Evolutionary conservation across 2,329 filamentous ascomycete species (phyloP).

Genomic region (Zalaria sp.): DNA sequence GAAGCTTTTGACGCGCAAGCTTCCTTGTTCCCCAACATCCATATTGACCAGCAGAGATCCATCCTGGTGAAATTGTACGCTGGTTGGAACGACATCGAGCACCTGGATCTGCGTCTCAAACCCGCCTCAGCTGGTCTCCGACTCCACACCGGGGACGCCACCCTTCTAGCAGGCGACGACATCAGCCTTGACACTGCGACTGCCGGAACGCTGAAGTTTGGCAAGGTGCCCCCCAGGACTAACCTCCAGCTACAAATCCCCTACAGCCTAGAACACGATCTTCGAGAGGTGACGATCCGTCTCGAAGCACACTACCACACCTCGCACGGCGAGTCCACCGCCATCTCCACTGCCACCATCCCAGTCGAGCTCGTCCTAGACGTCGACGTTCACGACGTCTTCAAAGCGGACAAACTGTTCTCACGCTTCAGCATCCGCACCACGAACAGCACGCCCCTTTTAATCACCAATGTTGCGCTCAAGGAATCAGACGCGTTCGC

Average conservation of each 20-base stretch:
- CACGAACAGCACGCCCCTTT: slow-evolving; percentile 58
- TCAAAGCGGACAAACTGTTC: slow-evolving; percentile 69
- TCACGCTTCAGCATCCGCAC: slow-evolving; percentile 87
- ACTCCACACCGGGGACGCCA: slow-evolving; percentile 38
- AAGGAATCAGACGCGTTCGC: slow-evolving; percentile 55
- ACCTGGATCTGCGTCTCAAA: slow-evolving; percentile 37
- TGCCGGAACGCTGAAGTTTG: slow-evolving; percentile 32
- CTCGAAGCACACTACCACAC: slow-evolving; percentile 34
- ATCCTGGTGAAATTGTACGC: slow-evolving; percentile 60
- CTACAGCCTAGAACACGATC: slow-evolving; percentile 70
- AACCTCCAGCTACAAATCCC: slow-evolving; percentile 52
- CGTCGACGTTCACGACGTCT: slow-evolving; percentile 93
- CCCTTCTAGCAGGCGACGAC: slow-evolving; percentile 25
- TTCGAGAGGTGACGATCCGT: slow-evolving; percentile 55
- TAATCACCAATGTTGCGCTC: slow-evolving; percentile 58
- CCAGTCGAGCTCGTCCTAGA: slow-evolving; percentile 69
- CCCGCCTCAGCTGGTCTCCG: slow-evolving; percentile 47
- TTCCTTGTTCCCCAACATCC: slow-evolving; percentile 52
- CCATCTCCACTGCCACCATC: slow-evolving; percentile 48
- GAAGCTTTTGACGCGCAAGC: slow-evolving; percentile 57
- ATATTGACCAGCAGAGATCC: slow-evolving; percentile 65
- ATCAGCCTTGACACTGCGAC: slow-evolving; percentile 27
- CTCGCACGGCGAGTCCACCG: slow-evolving; percentile 19
- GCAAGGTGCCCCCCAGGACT: slow-evolving; percentile 27
- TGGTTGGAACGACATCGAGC: slow-evolving; percentile 55